Conservation (phyloP, 2,329 filamentous ascomycete species). For the Calycina herbarum region DNA sequence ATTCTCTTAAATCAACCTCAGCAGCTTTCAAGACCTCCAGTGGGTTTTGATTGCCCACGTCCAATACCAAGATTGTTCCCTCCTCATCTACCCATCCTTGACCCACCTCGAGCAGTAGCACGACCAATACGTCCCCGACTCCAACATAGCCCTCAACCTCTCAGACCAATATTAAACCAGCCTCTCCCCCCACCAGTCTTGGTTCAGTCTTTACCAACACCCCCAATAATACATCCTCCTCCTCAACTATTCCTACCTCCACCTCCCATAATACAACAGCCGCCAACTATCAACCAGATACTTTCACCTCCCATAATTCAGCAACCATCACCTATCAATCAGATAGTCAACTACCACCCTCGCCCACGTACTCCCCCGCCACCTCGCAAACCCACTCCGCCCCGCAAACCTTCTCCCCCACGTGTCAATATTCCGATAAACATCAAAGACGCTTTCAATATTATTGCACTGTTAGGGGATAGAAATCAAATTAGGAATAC, state of each 20-base stretch:
- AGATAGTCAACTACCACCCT: not conserved
- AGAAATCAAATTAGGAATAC: no score
- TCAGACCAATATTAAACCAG: not conserved
- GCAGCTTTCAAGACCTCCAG: not conserved
- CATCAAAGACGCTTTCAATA: no score
- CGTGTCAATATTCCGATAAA: no score
- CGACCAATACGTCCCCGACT: not conserved
- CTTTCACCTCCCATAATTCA: not conserved
- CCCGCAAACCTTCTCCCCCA: not conserved
- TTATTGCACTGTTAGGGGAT: no score
- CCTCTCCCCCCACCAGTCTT: conserved; percentile 4
- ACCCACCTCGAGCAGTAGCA: not conserved
- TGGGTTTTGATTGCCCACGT: not conserved
- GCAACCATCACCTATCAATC: not conserved
- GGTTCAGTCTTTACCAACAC: not conserved
- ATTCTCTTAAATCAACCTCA: not conserved
- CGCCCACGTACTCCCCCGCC: not conserved
- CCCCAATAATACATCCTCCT: not conserved
- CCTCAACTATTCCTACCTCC: not conserved
- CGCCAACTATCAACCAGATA: conserved; percentile 4
- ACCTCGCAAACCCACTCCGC: not conserved
- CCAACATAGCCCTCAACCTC: not conserved
- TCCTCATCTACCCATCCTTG: not conserved
- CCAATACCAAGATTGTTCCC: not conserved
- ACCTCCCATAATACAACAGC: not conserved